phyloP scores from a whole-genome alignment of 371 early-diverging fungal genomes.

The Lichtheimia hyalospora region DNA sequence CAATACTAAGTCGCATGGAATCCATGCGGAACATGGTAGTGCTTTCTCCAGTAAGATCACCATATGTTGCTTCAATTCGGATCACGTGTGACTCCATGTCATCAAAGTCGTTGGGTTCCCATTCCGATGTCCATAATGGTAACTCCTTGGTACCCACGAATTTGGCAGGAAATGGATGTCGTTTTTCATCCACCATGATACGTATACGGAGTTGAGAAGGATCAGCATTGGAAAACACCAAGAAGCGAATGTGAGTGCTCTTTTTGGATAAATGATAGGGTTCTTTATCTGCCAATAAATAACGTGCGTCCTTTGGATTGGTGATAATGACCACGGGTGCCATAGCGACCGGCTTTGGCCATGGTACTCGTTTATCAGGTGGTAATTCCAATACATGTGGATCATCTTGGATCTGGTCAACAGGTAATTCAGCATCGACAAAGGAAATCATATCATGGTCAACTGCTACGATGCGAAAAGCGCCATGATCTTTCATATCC shows the following conservation, averaged over 20 bases:
- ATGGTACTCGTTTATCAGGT: constrained; percentile 15
- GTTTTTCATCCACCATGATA: constrained; percentile 11
- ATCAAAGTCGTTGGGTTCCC: constrained; percentile 69
- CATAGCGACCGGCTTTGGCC: constrained; percentile 25
- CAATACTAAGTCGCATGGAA: constrained; percentile 53
- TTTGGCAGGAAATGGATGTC: constrained; percentile 15
- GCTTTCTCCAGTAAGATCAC: constrained; percentile 33
- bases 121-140: constrained; percentile 73
- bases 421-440: constrained; percentile 65
- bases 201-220: constrained; percentile 6
- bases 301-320: constrained; percentile 86
- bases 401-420: constrained; percentile 24
- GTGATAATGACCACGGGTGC: constrained; percentile 82
- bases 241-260: constrained; percentile 71
- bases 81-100: constrained; percentile 65
- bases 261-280: constrained; percentile 57
- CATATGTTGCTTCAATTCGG: constrained; percentile 58
- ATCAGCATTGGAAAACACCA: constrained; percentile 11
- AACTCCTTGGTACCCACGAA: constrained; percentile 34
- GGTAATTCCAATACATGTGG: not conserved
- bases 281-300: constrained; percentile 68
- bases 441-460: constrained; percentile 88
- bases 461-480: constrained; percentile 80
- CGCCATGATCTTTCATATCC: constrained; percentile 84
- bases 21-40: constrained; percentile 63